These are phyloP conservation scores for Nematodospora valgi DNA, from an alignment of 805 yeast species.

Conservation along the genomic window DNA sequence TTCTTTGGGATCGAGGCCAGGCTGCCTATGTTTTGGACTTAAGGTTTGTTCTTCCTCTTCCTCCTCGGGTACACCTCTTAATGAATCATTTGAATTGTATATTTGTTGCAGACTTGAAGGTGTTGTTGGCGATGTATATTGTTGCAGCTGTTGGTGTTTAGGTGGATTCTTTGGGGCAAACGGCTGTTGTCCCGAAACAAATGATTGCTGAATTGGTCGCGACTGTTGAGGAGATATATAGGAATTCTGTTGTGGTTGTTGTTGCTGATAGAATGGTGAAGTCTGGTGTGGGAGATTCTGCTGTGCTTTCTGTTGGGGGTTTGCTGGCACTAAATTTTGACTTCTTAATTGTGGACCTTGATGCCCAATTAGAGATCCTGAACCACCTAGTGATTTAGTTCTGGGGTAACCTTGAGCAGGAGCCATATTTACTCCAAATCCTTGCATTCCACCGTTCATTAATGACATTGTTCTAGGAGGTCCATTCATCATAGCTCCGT, in stretches of 20 bases:
- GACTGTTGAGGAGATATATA: neutral
- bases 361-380: neutral
- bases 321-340: slow-evolving; percentile 7
- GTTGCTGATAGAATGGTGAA: slow-evolving; percentile 1
- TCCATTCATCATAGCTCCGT: neutral
- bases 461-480: slow-evolving; percentile 11
- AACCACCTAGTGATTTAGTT: slow-evolving; percentile 7
- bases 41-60: slow-evolving; percentile 23
- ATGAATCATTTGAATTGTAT: slow-evolving; percentile 25
- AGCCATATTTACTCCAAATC: neutral
- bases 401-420: slow-evolving; percentile 8
- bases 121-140: neutral
- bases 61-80: slow-evolving; percentile 33
- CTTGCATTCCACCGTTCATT: slow-evolving; percentile 6
- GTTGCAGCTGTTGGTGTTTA: neutral
- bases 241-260: neutral
- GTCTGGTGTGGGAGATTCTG: slow-evolving; percentile 2
- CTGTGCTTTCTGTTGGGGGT: slow-evolving; percentile 3
- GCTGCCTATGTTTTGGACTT: neutral
- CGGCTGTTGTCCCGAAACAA: slow-evolving; percentile 1
- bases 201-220: slow-evolving; percentile 1
- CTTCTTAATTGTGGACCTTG: slow-evolving; percentile 7
- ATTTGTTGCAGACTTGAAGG: neutral
- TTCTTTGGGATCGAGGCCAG: too few relatives aligned
- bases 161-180: neutral